Base-by-base conservation (phyloP, 768 basidiomycete species). In the Boletus reticuloceps region DNA sequence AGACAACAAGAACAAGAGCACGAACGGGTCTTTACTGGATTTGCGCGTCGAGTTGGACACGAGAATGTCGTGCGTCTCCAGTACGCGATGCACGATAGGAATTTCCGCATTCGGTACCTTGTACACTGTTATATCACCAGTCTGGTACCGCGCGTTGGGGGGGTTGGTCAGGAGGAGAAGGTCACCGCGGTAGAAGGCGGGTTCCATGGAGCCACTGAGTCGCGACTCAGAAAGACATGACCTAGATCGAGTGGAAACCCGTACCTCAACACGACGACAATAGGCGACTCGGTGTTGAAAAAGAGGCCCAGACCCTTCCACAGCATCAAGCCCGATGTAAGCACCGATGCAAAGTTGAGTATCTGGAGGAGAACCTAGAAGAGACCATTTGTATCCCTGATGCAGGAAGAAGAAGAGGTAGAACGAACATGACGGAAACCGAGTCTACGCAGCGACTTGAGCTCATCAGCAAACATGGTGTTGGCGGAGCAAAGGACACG, bases 51-150 rank as follows among this genome's bases (percentile, higher is more conserved):
- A 58, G 27, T 75, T 68, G 49, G 75, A 77, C 37, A 76, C 72
- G 12, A 76, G 58, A 59, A 85, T 74, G 53, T 92, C 86, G 62
- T 93, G 96, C 1, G 92, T 91, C 74, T 98, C 96, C 12, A 98
- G 77, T 1, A 98, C 87, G 27, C 97, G 84, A 69, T 98, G 97
- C 5, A 99, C 97, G 63, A 99, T 98, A 6, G 96, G 97, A 51
- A 98, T 94, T 16, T 91, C 87, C 11, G 84, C 88, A 40, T 94
- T 91, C 6, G 95, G 94, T 44, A 95, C 79, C 75, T 94, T 95
- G 82, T 98, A 98, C 3, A 99, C 96, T 0, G 95, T 97, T 61
- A 98, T 99, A 68, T 99, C 97, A 20, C 97, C 97, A 12, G 90
- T 89, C 45, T 85, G 76, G 64, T 96, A 96, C 31, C 82, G 82